Evolutionary conservation across 345 rosid genomes (phyloP).

Genomic region (Dimocarpus longan): DNA sequence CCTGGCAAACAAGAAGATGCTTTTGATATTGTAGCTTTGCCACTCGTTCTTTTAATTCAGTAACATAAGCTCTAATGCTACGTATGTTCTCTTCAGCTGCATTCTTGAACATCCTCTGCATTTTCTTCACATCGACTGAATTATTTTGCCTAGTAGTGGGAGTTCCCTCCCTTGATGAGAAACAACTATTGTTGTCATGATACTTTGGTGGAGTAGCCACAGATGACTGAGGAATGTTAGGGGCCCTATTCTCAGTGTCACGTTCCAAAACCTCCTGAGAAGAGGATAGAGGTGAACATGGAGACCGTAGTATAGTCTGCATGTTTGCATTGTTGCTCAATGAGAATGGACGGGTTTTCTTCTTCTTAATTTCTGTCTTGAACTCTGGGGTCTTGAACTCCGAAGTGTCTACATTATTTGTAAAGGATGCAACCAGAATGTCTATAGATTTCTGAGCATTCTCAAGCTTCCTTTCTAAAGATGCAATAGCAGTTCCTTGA

Average conservation of each 20-base stretch:
- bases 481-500: conserved; percentile 63
- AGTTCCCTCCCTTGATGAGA: conserved; percentile 69
- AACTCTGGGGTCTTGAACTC: conserved; percentile 52
- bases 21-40: conserved; percentile 97
- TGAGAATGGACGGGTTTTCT: conserved; percentile 70
- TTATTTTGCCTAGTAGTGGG: conserved; percentile 52
- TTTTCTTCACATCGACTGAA: conserved; percentile 87
- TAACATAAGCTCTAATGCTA: conserved; percentile 81
- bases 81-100: conserved; percentile 94
- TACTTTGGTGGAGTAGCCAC: conserved; percentile 47
- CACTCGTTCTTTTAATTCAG: conserved; percentile 89
- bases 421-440: conserved; percentile 63
- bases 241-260: conserved; percentile 75
- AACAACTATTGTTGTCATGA: conserved; percentile 28
- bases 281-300: conserved; percentile 83
- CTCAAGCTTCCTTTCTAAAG: conserved; percentile 88
- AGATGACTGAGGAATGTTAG: conserved; percentile 43
- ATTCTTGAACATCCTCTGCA: conserved; percentile 91
- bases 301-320: conserved; percentile 75
- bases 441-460: conserved; percentile 85
- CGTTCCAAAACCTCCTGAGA: conserved; percentile 50
- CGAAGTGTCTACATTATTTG: conserved; percentile 51
- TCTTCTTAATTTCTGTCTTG: conserved; percentile 67
- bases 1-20: conserved; percentile 98
- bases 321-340: conserved; percentile 73